Evolutionary conservation across 805 yeast species (phyloP), one percentile per base, ranked within the genome.

Genomic region (Wickerhamiella nectarea): DNA sequence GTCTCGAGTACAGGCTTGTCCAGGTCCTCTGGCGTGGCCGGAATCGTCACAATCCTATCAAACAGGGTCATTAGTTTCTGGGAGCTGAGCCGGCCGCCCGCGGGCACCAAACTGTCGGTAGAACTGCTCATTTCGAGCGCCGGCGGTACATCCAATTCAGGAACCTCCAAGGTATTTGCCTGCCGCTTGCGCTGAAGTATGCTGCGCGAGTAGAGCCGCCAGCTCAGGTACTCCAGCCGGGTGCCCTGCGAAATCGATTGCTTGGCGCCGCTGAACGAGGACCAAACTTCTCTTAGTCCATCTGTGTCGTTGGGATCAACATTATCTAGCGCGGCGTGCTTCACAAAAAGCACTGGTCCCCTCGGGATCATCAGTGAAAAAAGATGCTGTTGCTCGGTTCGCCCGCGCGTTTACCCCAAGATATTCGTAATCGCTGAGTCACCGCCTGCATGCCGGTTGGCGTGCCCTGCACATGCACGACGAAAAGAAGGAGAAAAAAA

Each of bases 121-220:
- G 42, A 19, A 17, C 42, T 31, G 38, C 44, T 25, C 37, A 36
- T 36, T 26, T 36, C 41, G 6, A 36, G 36, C 24, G 36, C 38
- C 10, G 45, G 45, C 18, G 48, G 45, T 3, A 15, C 36, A 12
- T 20, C 36, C 8, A 34, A 18, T 14, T 17, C 21, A 10, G 43
- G 47, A 10, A 28, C 38, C 34, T 34, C 38, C 20, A 14, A 22
- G 24, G 17, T 12, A 12, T 18, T 35, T 24, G 28, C n/a, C 35
- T 28, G 37, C 12, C 35, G 41, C 36, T 36, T n/a, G 15, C 36
- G 45, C 14, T 34, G 40, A 11, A 48, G 17, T 5, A 52, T 38
- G 20, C 50, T 51, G 9, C 54, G 50, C 9, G 55, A 49, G 36
- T 53, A 53, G 6, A 53, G 42, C n/a, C 57, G 48, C 57, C 57